Conservation (phyloP, 108 stramenopile genomes). For the Nannochloropsis gaditana region DNA sequence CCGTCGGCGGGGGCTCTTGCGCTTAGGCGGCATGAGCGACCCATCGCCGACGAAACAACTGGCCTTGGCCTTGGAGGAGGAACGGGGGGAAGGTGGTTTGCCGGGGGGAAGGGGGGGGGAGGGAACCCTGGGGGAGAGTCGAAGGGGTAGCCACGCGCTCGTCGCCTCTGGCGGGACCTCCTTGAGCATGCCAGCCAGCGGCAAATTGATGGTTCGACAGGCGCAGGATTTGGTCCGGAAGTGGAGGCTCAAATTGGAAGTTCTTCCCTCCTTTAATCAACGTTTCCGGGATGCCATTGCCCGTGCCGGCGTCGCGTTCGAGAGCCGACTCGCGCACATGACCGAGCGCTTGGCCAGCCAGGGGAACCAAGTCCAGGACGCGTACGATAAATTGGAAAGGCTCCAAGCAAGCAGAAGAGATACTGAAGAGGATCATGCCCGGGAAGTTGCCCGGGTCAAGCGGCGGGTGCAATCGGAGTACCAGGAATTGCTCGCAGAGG, state of each 20-base stretch:
- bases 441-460: neutral
- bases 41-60: neutral
- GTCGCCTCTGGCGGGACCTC: neutral
- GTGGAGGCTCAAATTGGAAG: neutral
- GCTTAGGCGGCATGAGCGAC: neutral
- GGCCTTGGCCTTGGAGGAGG: neutral
- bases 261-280: neutral
- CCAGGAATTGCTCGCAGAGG: neutral
- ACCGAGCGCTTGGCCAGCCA: neutral
- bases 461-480: neutral
- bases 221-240: slow-evolving; percentile 10
- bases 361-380: neutral
- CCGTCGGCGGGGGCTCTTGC: neutral
- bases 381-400: neutral
- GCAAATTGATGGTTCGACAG: neutral
- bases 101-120: neutral
- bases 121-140: neutral
- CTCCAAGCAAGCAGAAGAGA: neutral
- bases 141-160: neutral
- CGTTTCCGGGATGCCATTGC: slow-evolving; percentile 2
- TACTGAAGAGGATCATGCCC: neutral
- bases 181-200: neutral
- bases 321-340: neutral
- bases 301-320: neutral
- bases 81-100: neutral